These are phyloP conservation scores for Ceratocystiopsis minuta DNA, from an alignment of 2,329 filamentous ascomycete species.

Conservation along the genomic window DNA sequence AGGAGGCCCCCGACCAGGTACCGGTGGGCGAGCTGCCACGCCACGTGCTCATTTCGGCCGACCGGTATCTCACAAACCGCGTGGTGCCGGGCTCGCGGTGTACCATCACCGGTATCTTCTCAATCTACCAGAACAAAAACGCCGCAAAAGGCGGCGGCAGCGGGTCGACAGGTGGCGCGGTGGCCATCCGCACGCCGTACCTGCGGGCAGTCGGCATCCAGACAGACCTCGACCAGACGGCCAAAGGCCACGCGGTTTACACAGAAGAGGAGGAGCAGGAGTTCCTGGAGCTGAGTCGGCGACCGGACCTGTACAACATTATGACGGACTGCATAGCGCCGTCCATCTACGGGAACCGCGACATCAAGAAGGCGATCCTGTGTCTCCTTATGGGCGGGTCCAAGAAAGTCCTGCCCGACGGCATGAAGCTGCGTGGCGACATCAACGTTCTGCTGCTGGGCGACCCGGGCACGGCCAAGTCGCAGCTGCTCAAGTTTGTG, in stretches of 20 bases:
- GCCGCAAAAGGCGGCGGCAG: constrained; percentile 38
- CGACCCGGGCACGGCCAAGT: constrained; percentile 96
- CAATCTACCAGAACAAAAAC: constrained; percentile 88
- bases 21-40: constrained; percentile 89
- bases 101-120: constrained; percentile 92
- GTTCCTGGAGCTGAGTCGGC: constrained; percentile 74
- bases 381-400: constrained; percentile 87
- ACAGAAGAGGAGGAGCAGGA: constrained; percentile 95
- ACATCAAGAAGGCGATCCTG: constrained; percentile 95
- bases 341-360: constrained; percentile 86
- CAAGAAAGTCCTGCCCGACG: constrained; percentile 93
- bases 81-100: constrained; percentile 91
- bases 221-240: constrained; percentile 74
- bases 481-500: constrained; percentile 90
- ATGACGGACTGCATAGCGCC: constrained; percentile 89
- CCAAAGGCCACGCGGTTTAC: constrained; percentile 69
- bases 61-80: constrained; percentile 84
- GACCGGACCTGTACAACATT: constrained; percentile 78
- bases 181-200: constrained; percentile 91
- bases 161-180: constrained; percentile 49
- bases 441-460: constrained; percentile 95
- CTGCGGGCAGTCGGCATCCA: constrained; percentile 83
- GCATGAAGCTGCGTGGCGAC: constrained; percentile 92
- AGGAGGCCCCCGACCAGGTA: constrained; percentile 93
- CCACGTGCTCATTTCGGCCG: constrained; percentile 91